A percentile compares a stretch with the other conserved stretches of the same genome.
Conservation (phyloP, 148 eudicot species). For the Vaccinium corymbosum region DNA sequence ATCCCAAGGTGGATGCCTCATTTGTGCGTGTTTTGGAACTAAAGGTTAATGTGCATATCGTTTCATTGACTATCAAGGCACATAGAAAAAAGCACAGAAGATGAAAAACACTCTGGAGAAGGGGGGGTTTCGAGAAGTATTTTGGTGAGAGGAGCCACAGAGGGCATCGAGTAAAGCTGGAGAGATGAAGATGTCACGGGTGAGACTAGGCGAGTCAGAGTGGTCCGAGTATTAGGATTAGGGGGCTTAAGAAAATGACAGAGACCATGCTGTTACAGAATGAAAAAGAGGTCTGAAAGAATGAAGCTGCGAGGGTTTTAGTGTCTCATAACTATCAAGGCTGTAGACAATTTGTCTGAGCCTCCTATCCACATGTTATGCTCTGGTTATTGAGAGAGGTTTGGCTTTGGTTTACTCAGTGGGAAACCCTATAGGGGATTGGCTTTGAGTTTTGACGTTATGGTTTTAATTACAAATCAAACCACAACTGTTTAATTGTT, state of each 20-base stretch:
- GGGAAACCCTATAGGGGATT: neutral
- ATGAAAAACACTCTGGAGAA: too few species aligned
- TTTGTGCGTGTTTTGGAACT: neutral
- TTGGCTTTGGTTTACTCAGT: neutral
- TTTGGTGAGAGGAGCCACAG: too few species aligned
- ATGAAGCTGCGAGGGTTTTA: neutral
- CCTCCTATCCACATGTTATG: neutral
- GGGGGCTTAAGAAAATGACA: neutral
- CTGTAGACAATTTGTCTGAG: neutral
- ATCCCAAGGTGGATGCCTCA: neutral
- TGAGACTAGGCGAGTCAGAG: too few species aligned
- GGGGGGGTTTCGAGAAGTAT: too few species aligned
- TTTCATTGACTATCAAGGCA: neutral
- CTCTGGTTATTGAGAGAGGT: neutral
- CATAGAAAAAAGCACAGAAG: too few species aligned
- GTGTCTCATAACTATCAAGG: too few species aligned
- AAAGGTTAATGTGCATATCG: neutral
- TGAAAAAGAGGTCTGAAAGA: neutral
- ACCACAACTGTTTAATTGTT: neutral
- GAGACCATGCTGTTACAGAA: neutral
- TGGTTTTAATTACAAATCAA: neutral
- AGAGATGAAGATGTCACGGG: too few species aligned
- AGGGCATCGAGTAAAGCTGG: too few species aligned
- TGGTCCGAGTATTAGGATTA: too few species aligned
- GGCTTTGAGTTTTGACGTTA: neutral